These are phyloP conservation scores for Sporothrix curviconia DNA, from an alignment of 2,329 filamentous ascomycete species.

Conservation along the genomic window DNA sequence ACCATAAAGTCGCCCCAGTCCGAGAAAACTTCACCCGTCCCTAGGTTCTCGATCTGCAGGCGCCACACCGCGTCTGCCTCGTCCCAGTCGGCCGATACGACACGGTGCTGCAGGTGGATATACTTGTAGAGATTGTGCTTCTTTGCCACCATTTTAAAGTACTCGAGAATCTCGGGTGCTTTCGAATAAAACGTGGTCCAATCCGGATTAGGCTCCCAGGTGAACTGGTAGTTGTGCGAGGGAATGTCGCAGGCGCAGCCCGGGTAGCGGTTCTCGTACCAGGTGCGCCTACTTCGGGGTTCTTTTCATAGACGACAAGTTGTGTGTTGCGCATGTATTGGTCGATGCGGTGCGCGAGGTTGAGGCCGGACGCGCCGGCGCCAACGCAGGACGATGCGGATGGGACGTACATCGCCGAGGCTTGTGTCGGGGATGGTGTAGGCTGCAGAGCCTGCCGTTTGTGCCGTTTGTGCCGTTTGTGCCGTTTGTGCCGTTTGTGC, in stretches of 20 bases:
- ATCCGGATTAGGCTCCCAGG: slow-evolving; percentile 41
- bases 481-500: too few relatives aligned
- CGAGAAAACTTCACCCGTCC: slow-evolving; percentile 7
- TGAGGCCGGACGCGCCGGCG: too few relatives aligned
- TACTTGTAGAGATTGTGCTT: slow-evolving; percentile 33
- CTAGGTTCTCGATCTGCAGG: slow-evolving; percentile 20
- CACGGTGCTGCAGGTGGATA: slow-evolving; percentile 30
- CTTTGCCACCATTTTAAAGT: slow-evolving; percentile 28
- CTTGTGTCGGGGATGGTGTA: too few relatives aligned
- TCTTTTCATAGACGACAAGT: slow-evolving; percentile 51
- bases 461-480: too few relatives aligned
- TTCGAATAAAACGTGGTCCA: slow-evolving; percentile 27
- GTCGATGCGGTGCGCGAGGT: slow-evolving; percentile 8
- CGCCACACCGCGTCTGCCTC: slow-evolving; percentile 34
- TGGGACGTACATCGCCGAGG: too few relatives aligned
- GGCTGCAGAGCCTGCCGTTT: too few relatives aligned
- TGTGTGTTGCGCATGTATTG: slow-evolving; percentile 26
- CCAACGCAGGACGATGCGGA: too few relatives aligned
- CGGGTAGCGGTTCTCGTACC: slow-evolving; percentile 54
- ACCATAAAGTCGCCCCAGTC: slow-evolving; percentile 18
- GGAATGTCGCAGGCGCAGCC: slow-evolving; percentile 51
- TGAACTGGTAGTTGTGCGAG: slow-evolving; percentile 56
- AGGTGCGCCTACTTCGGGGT: slow-evolving; percentile 48
- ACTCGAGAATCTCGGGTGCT: slow-evolving; percentile 22
- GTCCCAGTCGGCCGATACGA: slow-evolving; percentile 32